phyloP scores from a whole-genome alignment of 306 rosid species.

The Quercus parvula region DNA sequence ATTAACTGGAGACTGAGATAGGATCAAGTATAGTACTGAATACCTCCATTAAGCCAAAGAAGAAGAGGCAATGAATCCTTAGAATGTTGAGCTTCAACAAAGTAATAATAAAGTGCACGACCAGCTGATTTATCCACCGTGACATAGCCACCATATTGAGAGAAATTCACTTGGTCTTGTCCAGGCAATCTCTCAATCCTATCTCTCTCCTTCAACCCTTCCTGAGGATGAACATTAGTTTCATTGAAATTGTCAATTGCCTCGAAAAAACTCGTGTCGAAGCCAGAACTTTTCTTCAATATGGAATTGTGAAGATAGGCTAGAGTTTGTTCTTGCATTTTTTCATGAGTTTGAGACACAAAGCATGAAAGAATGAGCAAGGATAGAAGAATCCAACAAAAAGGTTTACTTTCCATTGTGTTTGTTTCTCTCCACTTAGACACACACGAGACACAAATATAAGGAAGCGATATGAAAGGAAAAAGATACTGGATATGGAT shows the following conservation, averaged over 20 bases:
- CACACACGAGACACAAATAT: background rate
- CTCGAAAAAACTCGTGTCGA: constrained; percentile 42
- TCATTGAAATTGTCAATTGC: constrained; percentile 6
- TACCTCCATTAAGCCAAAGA: constrained; percentile 99
- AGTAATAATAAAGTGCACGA: constrained; percentile 73
- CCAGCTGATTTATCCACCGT: constrained; percentile 64
- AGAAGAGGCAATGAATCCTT: constrained; percentile 67
- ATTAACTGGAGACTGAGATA: background rate
- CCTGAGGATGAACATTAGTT: constrained; percentile 1
- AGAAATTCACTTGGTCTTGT: constrained; percentile 58
- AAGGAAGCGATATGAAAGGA: too few species aligned
- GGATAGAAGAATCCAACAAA: background rate
- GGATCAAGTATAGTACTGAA: background rate
- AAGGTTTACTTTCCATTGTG: too few species aligned
- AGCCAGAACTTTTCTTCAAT: constrained; percentile 15
- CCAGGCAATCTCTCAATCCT: constrained; percentile 66
- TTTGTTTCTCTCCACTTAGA: too few species aligned
- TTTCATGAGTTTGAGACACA: constrained; percentile 42
- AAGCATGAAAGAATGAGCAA: constrained; percentile 21
- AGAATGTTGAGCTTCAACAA: constrained; percentile 57
- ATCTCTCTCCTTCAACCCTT: constrained; percentile 62
- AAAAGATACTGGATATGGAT: too few species aligned
- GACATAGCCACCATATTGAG: constrained; percentile 88
- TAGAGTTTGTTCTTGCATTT: constrained; percentile 38
- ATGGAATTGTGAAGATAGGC: constrained; percentile 28